These are phyloP conservation scores for Pulveroboletus sp. DNA, from an alignment of 768 basidiomycete genomes.

Conservation along the genomic window DNA sequence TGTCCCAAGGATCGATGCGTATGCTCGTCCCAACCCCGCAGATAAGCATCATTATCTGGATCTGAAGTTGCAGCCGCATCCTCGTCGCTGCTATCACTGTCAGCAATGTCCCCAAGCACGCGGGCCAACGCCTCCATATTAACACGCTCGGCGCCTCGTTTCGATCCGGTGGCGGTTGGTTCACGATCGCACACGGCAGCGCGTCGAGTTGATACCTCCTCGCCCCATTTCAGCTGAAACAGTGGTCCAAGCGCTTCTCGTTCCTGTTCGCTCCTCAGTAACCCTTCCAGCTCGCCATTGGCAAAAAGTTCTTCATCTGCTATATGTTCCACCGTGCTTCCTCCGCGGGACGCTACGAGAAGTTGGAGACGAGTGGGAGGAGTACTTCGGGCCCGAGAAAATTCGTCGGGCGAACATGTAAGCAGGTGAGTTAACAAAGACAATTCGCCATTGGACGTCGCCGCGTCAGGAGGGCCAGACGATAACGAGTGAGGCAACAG, in stretches of 20 bases:
- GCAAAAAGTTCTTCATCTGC: slow-evolving; percentile 69
- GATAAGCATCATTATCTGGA: slow-evolving; percentile 20
- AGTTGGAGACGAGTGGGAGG: slow-evolving; percentile 64
- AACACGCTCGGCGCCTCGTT: slow-evolving; percentile 38
- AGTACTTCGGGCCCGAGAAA: slow-evolving; percentile 22
- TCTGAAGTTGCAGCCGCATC: slow-evolving; percentile 15
- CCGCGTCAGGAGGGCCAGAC: slow-evolving; percentile 18
- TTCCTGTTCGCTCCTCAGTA: slow-evolving; percentile 54
- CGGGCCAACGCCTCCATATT: slow-evolving; percentile 53
- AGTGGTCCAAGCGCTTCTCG: slow-evolving; percentile 37
- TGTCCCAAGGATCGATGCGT: slow-evolving; percentile 6
- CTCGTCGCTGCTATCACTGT: slow-evolving; percentile 23
- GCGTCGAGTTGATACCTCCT: slow-evolving; percentile 27
- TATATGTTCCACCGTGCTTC: slow-evolving; percentile 45
- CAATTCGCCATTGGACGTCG: slow-evolving; percentile 10
- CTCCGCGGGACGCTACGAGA: slow-evolving; percentile 54
- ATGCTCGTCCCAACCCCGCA: slow-evolving; percentile 9
- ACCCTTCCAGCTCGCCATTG: slow-evolving; percentile 59
- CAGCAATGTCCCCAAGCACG: slow-evolving; percentile 38
- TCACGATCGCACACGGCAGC: background rate
- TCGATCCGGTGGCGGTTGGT: slow-evolving; percentile 13
- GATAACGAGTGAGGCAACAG: slow-evolving; percentile 59
- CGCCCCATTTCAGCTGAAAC: slow-evolving; percentile 36
- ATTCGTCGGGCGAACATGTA: slow-evolving; percentile 35
- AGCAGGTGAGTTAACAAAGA: slow-evolving; percentile 53